A percentile compares a stretch with the other conserved stretches of the same genome.
These are phyloP conservation scores for Botryosphaeria agaves DNA, from an alignment of 2,329 filamentous ascomycete genomes.

Conservation along the genomic window DNA sequence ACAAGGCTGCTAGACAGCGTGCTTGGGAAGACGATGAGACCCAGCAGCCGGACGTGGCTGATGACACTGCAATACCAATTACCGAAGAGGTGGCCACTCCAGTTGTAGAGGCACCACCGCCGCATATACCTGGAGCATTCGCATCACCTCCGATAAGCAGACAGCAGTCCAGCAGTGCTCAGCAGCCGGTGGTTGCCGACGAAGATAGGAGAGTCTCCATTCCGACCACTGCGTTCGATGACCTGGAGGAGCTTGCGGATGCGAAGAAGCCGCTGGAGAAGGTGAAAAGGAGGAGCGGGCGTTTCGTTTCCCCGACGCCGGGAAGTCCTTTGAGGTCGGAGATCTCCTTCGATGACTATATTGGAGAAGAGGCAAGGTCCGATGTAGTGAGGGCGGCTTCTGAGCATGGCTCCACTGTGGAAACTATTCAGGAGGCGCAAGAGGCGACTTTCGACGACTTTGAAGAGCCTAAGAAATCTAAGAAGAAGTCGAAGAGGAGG, in stretches of 20 bases:
- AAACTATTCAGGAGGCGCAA: not conserved
- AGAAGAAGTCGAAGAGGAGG: constrained; percentile 2
- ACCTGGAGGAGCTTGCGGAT: constrained; percentile 15
- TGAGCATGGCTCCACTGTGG: no score
- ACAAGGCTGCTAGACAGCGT: no score
- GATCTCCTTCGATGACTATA: constrained; percentile 25
- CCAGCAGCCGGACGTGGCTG: no score
- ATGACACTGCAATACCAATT: no score
- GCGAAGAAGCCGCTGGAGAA: constrained; percentile 24
- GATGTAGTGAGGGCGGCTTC: constrained; percentile 1
- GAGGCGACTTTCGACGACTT: not conserved
- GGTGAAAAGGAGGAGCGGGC: constrained; percentile 23
- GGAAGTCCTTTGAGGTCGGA: constrained; percentile 27
- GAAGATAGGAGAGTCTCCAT: constrained; percentile 9
- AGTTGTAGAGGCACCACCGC: no score
- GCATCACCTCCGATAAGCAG: no score
- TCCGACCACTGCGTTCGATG: constrained; percentile 17
- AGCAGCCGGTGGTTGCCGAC: no score
- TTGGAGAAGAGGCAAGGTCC: no score
- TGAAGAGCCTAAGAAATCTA: not conserved
- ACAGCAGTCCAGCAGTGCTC: no score
- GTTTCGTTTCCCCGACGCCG: constrained; percentile 21
- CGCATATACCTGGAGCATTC: no score
- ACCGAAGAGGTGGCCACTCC: no score
- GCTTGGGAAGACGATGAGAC: no score